Conservation (phyloP, 345 rosid species). For the Crucihimalaya himalaica region DNA sequence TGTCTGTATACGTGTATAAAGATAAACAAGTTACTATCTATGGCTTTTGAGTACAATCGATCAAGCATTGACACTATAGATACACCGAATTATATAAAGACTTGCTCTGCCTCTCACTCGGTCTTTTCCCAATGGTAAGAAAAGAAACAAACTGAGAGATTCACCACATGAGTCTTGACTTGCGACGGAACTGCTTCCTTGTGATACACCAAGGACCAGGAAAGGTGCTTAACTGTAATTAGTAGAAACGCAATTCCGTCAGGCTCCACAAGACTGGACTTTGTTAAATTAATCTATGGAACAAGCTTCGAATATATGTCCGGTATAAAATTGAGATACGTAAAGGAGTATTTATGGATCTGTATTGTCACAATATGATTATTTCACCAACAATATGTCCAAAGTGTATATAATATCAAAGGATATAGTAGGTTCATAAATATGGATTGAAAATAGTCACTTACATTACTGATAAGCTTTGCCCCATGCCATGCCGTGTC, state of each 20-base stretch:
- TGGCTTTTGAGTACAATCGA: background rate
- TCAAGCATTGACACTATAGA: conserved; percentile 14
- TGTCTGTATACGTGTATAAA: background rate
- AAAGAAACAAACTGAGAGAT: conserved; percentile 11
- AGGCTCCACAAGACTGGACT: background rate
- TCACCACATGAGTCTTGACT: conserved; percentile 66
- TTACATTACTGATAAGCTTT: conserved; percentile 81
- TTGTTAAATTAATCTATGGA: background rate
- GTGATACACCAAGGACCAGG: conserved; percentile 80
- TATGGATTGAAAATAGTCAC: conserved; percentile 20
- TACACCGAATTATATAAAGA: conserved; percentile 3
- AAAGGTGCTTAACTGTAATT: conserved; percentile 73
- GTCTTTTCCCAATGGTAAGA: background rate
- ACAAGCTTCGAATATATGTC: background rate
- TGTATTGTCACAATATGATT: background rate
- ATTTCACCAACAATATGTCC: background rate
- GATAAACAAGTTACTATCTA: background rate
- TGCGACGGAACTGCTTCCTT: conserved; percentile 68
- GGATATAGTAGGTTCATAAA: background rate
- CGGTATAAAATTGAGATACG: background rate
- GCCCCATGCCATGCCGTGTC: conserved; percentile 93
- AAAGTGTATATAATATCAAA: background rate
- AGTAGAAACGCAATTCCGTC: background rate
- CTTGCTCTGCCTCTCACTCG: background rate
- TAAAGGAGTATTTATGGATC: conserved; percentile 1